phyloP scores from a whole-genome alignment of 805 yeast genomes.

The Zygosaccharomyces rouxii region DNA sequence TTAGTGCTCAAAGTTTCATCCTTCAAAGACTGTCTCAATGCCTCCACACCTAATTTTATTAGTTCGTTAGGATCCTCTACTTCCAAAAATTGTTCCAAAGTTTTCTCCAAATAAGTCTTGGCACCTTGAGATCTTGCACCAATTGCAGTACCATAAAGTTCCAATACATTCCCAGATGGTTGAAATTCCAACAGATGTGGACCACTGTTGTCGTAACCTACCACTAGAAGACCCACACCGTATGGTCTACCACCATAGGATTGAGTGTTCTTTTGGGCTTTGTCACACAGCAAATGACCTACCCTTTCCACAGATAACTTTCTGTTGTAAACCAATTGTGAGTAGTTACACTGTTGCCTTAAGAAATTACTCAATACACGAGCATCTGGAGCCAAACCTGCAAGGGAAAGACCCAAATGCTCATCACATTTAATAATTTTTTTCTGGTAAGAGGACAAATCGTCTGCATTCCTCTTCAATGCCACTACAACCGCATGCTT shows the following conservation, averaged over 20 bases:
- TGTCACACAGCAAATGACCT: conserved; percentile 82
- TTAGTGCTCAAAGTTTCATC: conserved; percentile 83
- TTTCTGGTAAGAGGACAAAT: conserved; percentile 93
- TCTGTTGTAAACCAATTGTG: conserved; percentile 78
- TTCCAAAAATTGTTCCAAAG: conserved; percentile 60
- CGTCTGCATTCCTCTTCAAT: conserved; percentile 93
- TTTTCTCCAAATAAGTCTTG: conserved; percentile 89
- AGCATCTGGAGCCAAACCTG: conserved; percentile 98
- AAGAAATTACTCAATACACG: conserved; percentile 84
- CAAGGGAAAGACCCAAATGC: conserved; percentile 91
- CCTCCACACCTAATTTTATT: conserved; percentile 79
- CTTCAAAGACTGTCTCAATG: conserved; percentile 90
- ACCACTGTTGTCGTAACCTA: conserved; percentile 91
- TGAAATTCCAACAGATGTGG: conserved; percentile 92
- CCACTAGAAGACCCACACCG: conserved; percentile 90
- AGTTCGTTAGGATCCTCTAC: conserved; percentile 63
- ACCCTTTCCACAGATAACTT: conserved; percentile 81
- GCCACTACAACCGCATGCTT: conserved; percentile 90
- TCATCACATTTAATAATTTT: conserved; percentile 87
- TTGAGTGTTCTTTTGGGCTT: conserved; percentile 96
- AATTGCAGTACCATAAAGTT: conserved; percentile 89
- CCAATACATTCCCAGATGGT: conserved; percentile 91
- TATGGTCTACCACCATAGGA: conserved; percentile 95
- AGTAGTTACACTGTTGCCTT: conserved; percentile 87
- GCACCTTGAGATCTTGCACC: conserved; percentile 99